Evolutionary conservation across 2,329 filamentous ascomycete species (phyloP).

Genomic region (Mollisiaceae sp.): DNA sequence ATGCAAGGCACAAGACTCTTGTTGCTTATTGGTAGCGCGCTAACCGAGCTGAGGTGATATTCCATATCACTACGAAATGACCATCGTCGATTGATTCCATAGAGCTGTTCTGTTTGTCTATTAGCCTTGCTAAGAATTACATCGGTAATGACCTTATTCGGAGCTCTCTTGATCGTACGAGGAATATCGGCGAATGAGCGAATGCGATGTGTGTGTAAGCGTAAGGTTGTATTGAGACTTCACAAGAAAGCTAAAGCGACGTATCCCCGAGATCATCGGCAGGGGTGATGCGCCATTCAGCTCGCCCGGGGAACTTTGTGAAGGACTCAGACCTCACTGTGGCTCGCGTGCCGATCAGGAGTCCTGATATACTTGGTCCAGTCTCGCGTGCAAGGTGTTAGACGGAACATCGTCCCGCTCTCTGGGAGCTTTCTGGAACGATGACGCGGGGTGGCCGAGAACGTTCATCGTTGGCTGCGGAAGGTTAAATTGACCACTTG

Average conservation of each 20-base stretch:
- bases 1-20: background rate
- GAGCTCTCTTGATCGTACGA: background rate
- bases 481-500: conserved; percentile 1
- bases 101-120: background rate
- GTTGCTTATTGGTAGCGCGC: background rate
- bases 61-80: too few relatives aligned
- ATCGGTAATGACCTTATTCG: background rate
- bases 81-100: background rate
- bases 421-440: background rate
- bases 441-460: background rate
- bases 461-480: background rate
- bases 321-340: background rate
- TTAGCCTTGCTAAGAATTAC: background rate
- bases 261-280: background rate
- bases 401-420: too few relatives aligned
- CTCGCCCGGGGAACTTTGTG: background rate
- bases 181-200: background rate
- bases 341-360: background rate
- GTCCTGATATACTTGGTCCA: background rate
- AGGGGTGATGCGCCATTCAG: background rate
- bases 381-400: too few relatives aligned
- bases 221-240: background rate
- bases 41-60: too few relatives aligned
- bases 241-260: background rate
- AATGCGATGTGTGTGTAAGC: background rate